Conservation (phyloP, 192 early-diverging fungal species). For the Dissophora ornata region DNA sequence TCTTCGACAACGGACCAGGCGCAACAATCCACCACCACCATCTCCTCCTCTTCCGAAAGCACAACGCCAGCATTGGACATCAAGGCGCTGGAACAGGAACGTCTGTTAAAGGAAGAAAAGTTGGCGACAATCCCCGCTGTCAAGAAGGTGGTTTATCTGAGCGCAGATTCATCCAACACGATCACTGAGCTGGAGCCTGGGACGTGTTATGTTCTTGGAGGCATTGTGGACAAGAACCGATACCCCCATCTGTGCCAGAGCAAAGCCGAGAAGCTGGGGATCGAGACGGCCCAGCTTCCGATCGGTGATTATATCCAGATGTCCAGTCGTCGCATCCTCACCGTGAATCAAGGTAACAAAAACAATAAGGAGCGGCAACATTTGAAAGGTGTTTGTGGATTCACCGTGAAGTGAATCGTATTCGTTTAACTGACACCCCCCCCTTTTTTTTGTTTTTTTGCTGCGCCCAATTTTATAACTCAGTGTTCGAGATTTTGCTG, state of each 20-base stretch:
- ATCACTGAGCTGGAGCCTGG: conserved; percentile 74
- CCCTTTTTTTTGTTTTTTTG: neutral
- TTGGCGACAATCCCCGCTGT: conserved; percentile 57
- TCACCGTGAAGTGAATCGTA: too few relatives aligned
- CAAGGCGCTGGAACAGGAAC: conserved; percentile 29
- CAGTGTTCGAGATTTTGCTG: conserved; percentile 93
- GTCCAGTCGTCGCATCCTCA: conserved; percentile 84
- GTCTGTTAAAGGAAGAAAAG: conserved; percentile 35
- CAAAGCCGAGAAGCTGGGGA: conserved; percentile 80
- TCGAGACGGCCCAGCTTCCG: conserved; percentile 83
- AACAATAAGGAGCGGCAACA: neutral
- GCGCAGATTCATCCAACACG: conserved; percentile 86
- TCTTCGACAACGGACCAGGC: too few relatives aligned
- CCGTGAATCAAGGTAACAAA: conserved; percentile 88
- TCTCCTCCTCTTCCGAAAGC: neutral
- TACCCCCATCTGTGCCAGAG: conserved; percentile 75
- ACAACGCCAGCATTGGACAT: conserved; percentile 4
- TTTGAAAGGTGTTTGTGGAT: too few relatives aligned
- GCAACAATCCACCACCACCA: neutral
- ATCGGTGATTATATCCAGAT: conserved; percentile 88
- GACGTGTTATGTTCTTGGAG: conserved; percentile 91
- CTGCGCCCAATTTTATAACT: neutral
- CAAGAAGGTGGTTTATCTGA: conserved; percentile 86
- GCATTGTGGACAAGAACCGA: conserved; percentile 95
- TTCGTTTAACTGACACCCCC: neutral